Conservation (phyloP, 805 yeast genomes). For the Nakazawaea wickerhamii region DNA sequence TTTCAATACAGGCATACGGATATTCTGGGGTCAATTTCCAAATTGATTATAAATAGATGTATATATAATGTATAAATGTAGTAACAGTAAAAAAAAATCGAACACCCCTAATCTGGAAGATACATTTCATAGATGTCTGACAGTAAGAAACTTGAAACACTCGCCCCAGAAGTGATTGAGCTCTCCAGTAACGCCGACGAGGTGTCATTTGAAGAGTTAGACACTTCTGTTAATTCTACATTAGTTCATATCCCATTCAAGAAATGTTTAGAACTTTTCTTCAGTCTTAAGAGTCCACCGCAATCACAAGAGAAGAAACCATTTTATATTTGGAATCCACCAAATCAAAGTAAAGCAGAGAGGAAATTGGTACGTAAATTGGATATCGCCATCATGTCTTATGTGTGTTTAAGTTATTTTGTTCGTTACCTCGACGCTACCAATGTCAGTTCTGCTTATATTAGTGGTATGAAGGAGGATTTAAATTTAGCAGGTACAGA, state of each 20-base stretch:
- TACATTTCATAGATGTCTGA: too few relatives aligned
- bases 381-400: conserved; percentile 50
- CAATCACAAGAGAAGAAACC: neutral
- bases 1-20: too few relatives aligned
- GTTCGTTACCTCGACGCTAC: conserved; percentile 59
- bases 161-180: neutral
- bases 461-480: conserved; percentile 55
- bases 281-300: neutral
- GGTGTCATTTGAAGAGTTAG: conserved; percentile 1
- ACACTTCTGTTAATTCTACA: conserved; percentile 1
- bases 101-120: too few relatives aligned
- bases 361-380: conserved; percentile 38
- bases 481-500: conserved; percentile 58
- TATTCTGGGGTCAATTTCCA: too few relatives aligned
- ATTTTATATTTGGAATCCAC: conserved; percentile 8
- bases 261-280: conserved; percentile 3
- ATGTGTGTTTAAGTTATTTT: conserved; percentile 61
- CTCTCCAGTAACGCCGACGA: neutral
- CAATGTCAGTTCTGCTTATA: conserved; percentile 61
- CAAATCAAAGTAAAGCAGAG: conserved; percentile 3
- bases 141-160: neutral
- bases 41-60: too few relatives aligned
- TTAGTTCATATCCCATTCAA: conserved; percentile 7
- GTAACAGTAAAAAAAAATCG: too few relatives aligned
- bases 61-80: too few relatives aligned